These are phyloP conservation scores for Nannochloropsis oceanica DNA, from an alignment of 108 stramenopile genomes.

Conservation along the genomic window DNA sequence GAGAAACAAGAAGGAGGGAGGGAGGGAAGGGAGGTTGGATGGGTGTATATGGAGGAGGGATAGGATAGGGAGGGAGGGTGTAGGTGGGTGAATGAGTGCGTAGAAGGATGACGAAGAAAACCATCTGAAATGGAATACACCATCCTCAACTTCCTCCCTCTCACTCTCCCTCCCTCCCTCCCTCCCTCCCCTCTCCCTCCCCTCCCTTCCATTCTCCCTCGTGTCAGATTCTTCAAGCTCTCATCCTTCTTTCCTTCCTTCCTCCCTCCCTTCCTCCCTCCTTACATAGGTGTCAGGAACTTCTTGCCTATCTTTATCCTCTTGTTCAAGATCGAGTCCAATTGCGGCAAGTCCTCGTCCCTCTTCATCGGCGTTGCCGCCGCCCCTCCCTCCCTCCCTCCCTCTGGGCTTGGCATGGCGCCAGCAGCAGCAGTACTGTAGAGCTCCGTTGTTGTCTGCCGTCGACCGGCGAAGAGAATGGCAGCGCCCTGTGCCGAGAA, in stretches of 20 bases:
- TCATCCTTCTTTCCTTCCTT: neutral
- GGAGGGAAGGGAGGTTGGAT: too few species aligned
- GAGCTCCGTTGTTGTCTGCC: neutral
- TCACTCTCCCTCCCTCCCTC: too few species aligned
- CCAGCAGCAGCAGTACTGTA: neutral
- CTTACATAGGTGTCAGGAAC: neutral
- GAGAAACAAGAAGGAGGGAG: too few species aligned
- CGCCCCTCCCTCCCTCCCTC: neutral
- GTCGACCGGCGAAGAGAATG: neutral
- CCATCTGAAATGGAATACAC: too few species aligned
- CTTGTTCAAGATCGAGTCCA: neutral
- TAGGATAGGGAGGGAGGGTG: too few species aligned
- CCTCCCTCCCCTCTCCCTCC: too few species aligned
- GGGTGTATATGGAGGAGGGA: too few species aligned
- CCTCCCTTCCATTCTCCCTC: too few species aligned
- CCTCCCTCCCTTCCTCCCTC: neutral
- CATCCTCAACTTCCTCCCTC: too few species aligned
- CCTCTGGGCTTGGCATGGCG: neutral
- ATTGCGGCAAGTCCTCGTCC: neutral
- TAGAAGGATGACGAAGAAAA: too few species aligned
- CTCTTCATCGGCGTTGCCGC: neutral
- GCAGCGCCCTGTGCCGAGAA: neutral
- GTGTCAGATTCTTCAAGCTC: too few species aligned
- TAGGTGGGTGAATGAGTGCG: too few species aligned
- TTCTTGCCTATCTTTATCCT: neutral